A percentile compares a stretch with the other conserved stretches of the same genome.
Evolutionary conservation across 1,284 basidiomycete genomes (phyloP).

Genomic region (Fereydounia khargensis): DNA sequence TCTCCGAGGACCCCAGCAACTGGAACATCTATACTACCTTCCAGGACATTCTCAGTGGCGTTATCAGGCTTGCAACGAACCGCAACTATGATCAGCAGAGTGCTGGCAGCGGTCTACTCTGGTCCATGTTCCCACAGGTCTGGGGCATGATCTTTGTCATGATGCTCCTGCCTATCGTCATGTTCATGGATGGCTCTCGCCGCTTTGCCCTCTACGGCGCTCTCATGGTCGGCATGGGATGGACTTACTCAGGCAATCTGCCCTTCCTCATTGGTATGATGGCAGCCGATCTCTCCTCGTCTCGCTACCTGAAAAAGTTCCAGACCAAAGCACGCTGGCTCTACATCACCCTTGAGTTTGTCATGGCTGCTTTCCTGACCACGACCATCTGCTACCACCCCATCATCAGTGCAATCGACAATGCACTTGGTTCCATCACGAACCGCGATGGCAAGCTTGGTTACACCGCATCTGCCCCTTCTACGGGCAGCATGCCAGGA

Average conservation of each 20-base stretch:
- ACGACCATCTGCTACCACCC: slow-evolving; percentile 55
- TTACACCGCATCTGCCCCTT: slow-evolving; percentile 33
- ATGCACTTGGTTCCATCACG: slow-evolving; percentile 50
- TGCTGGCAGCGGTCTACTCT: slow-evolving; percentile 57
- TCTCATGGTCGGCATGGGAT: slow-evolving; percentile 33
- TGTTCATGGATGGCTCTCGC: slow-evolving; percentile 53
- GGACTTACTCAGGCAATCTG: slow-evolving; percentile 14
- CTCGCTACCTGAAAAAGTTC: slow-evolving; percentile 57
- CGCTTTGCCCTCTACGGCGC: slow-evolving; percentile 54
- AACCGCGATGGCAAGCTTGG: slow-evolving; percentile 57
- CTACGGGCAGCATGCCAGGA: slow-evolving; percentile 25
- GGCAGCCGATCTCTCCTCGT: slow-evolving; percentile 58
- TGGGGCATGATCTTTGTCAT: slow-evolving; percentile 59
- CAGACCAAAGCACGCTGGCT: slow-evolving; percentile 58
- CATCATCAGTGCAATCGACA: slow-evolving; percentile 51
- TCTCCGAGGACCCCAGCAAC: slow-evolving; percentile 9
- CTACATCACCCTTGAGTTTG: slow-evolving; percentile 51
- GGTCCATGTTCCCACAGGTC: slow-evolving; percentile 60
- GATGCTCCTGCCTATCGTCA: slow-evolving; percentile 57
- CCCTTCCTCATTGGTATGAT: slow-evolving; percentile 57
- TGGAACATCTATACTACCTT: slow-evolving; percentile 38
- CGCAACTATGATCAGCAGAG: slow-evolving; percentile 58
- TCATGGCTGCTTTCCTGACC: slow-evolving; percentile 53
- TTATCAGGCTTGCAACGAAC: slow-evolving; percentile 58
- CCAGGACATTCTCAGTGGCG: slow-evolving; percentile 56